Evolutionary conservation across 129 eudicot species (phyloP).

Genomic region (carrot (Daucus carota)): DH1_v3.0 NC_030382.2:39702001-39702500

Average conservation of each 20-base stretch:
- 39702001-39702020: no score
- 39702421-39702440: background rate
- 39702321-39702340: background rate
- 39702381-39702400: background rate
- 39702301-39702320: background rate
- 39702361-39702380: background rate
- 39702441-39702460: background rate
- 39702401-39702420: no score
- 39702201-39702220: background rate
- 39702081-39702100: background rate
- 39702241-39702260: background rate
- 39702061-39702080: background rate
- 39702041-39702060: no score
- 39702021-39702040: no score
- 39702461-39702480: background rate
- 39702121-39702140: background rate
- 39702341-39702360: background rate
- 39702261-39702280: background rate
- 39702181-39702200: background rate
- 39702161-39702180: background rate
- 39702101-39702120: background rate
- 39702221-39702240: background rate
- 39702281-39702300: background rate
- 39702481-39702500: background rate
- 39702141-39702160: background rate